Evolutionary conservation across 345 rosid species (phyloP), one percentile per base, ranked within the genome.

Genomic region (Linum tenue): DNA sequence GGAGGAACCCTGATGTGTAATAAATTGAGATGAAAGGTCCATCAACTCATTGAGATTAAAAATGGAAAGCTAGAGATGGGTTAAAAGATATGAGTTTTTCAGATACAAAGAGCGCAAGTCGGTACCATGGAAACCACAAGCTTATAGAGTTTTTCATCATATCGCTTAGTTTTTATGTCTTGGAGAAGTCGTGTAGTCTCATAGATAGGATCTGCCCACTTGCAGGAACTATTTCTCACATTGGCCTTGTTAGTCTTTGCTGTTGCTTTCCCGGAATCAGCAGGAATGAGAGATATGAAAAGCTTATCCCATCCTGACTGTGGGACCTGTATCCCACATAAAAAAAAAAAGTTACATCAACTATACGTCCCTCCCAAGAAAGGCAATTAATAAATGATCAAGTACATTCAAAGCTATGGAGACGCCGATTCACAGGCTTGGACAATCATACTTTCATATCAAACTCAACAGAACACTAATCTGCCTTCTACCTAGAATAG

Each of bases 181-280:
- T 84, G 97, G 63, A 94, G 92, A 73, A 94, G 92, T 76, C 97
- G 85, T 2, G 99, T 90, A 56, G 95, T 86, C 80, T 94, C 99
- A 65, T 94, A 94, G 72, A 94, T 90, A 3, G 99, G 99, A 88
- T 94, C 99, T 22, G 79, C 95, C 99, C 99, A 94, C 76, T 94
- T 94, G 83, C 99, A 94, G 48, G 85, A 80, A 73, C 97, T 96
- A 60, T 90, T 94, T 77, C 99, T 88, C 67, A 90, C 99, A 84
- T 79, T 88, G 60, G 97, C 95, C 80, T 94, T 94, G 17, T 90
- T 84, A 43, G 99, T 90, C 83, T 94, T 94, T 37, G 89, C 86
- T 9, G 95, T 88, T 63, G 91, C 86, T 83, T 94, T 94, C 62
- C 87, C 91, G 44, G 99, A 83, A 78, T 90, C 99, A 78, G 88